Evolutionary conservation across 106 monocot species (phyloP), one percentile per base, ranked within the genome.

Genomic region (Narthecium ossifragum): DNA sequence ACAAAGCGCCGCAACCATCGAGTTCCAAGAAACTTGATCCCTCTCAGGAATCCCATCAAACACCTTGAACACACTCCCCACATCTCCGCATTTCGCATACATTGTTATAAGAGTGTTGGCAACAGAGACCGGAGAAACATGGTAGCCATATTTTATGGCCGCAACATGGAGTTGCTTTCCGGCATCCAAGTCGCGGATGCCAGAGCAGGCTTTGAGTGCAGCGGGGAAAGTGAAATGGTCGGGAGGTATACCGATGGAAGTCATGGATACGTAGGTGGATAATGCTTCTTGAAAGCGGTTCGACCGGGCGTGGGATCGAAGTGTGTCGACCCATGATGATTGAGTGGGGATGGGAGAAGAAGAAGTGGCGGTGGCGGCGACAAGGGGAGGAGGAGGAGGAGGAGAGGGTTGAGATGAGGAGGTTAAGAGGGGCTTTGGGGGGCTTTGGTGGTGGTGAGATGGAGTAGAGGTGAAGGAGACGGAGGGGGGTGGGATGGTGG

Each of bases 171-270:
- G 51, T 71, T 88, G 85, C 36, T 52, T 22, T 39, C 85, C 93
- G 14, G 59, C 18, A 40, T 55, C 15, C 36, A 60, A 30, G 71
- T 75, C 57, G 17, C 54, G 70, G 52, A 93, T 63, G 37, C 67
- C 75, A 5, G 85, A 61, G 60, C 77, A 76, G 32, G 93, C 70
- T 32, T 85, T 88, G 61, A 85, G 54, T 53, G 70, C 88, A 2
- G 93, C 88, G 25, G 93, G 93, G 69, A 93, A 85, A 21, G 85
- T 71, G 62, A 85, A 85, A 71, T 88, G 72, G 73, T 93, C 85
- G 2, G 88, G 88, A n/a, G 46, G 23, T 38, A 76, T 31, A 13
- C 73, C 73, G 51, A 70, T 32, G 31, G 61, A 14, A 70, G 71
- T 67, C 81, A 88, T 81, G 68, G 61, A 31, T 64, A 82, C 20